phyloP scores from a whole-genome alignment of 2,329 filamentous ascomycete genomes.

The Pyrenochaeta sp. region DNA sequence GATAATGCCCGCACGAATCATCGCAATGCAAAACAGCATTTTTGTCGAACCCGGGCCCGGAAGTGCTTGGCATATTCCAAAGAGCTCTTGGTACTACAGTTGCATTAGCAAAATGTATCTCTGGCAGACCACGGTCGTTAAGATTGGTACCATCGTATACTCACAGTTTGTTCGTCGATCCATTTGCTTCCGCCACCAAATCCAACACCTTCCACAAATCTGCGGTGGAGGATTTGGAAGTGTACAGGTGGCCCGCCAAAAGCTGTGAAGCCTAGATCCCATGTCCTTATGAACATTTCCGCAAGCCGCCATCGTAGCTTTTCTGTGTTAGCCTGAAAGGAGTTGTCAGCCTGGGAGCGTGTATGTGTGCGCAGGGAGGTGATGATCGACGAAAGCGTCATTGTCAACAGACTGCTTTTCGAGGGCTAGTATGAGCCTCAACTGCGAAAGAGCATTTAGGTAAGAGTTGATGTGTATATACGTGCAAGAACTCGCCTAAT shows the following conservation, averaged over 20 bases:
- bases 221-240: slow-evolving; percentile 56
- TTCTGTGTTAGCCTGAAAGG: slow-evolving; percentile 27
- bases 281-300: slow-evolving; percentile 49
- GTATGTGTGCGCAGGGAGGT: slow-evolving; percentile 26
- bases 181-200: slow-evolving; percentile 64
- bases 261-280: slow-evolving; percentile 69
- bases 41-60: slow-evolving; percentile 75
- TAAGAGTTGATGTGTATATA: no score
- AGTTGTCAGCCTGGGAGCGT: slow-evolving; percentile 21
- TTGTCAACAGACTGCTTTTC: no score
- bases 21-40: slow-evolving; percentile 73
- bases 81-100: slow-evolving; percentile 73
- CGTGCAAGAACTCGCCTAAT: no score
- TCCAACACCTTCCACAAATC: slow-evolving; percentile 64
- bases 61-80: slow-evolving; percentile 73
- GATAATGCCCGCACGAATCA: slow-evolving; percentile 68
- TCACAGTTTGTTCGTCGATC: slow-evolving; percentile 74
- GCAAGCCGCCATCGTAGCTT: slow-evolving; percentile 31
- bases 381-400: slow-evolving; percentile 20
- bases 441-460: no score
- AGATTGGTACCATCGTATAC: slow-evolving; percentile 10
- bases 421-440: no score
- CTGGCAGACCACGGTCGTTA: background rate
- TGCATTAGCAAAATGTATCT: background rate
- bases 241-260: no score